A percentile compares a stretch with the other conserved stretches of the same genome.
phyloP scores from a whole-genome alignment of 2,329 filamentous ascomycete species.

The Zasmidium cellare region DNA sequence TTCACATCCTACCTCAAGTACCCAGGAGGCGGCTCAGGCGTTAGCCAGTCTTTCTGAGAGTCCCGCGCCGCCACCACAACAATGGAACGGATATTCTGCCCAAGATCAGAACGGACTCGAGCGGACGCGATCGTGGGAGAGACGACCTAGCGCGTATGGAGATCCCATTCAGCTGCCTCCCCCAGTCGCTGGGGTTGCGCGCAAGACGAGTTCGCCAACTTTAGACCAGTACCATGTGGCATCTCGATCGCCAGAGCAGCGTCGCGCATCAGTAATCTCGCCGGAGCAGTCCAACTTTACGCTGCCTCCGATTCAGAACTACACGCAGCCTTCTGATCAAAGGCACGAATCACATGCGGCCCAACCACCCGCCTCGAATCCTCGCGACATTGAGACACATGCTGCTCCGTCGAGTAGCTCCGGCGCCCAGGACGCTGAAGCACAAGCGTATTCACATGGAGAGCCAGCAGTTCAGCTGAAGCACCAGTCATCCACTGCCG shows the following conservation, averaged over 20 bases:
- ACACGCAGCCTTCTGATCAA: conserved; percentile 20
- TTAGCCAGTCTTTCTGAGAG: conserved; percentile 30
- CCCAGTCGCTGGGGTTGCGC: conserved; percentile 32
- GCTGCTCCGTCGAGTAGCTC: neutral
- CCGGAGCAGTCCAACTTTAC: conserved; percentile 34
- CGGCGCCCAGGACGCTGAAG: neutral
- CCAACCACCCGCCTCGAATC: neutral
- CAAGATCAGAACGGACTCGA: conserved; percentile 14
- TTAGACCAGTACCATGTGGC: conserved; percentile 50
- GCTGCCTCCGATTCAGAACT: conserved; percentile 44
- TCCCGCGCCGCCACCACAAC: conserved; percentile 22
- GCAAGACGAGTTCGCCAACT: conserved; percentile 44
- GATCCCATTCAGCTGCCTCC: conserved; percentile 42
- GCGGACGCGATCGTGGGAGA: conserved; percentile 28
- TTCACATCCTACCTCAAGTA: conserved; percentile 27
- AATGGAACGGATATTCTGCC: conserved; percentile 25
- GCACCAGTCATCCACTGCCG: neutral
- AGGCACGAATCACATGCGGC: neutral
- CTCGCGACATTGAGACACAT: neutral
- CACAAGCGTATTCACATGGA: conserved; percentile 20
- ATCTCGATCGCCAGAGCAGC: conserved; percentile 46
- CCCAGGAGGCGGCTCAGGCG: conserved; percentile 42
- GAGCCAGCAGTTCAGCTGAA: conserved; percentile 7
- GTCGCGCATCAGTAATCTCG: conserved; percentile 36
- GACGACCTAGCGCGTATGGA: conserved; percentile 34